These are phyloP conservation scores for Scheffersomyces stipitis DNA, from an alignment of 805 yeast genomes.

Conservation along the genomic window DNA sequence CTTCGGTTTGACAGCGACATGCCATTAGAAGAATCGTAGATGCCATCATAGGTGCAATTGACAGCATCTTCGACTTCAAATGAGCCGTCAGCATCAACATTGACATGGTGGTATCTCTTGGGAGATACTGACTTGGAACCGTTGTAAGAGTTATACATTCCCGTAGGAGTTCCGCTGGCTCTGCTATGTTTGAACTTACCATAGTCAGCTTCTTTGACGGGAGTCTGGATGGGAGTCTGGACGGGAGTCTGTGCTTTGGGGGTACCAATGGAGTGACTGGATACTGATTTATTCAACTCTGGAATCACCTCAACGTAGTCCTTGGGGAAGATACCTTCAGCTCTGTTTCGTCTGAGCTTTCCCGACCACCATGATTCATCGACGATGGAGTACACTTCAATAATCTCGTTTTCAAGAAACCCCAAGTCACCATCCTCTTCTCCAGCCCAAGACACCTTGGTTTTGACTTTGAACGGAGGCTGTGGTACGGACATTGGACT, in stretches of 20 bases:
- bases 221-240: constrained; percentile 10
- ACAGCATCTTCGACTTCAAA: constrained; percentile 16
- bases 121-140: constrained; percentile 7
- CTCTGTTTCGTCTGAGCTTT: constrained; percentile 69
- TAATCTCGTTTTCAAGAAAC: constrained; percentile 88
- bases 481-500: constrained; percentile 32
- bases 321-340: constrained; percentile 83
- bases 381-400: constrained; percentile 75
- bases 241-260: constrained; percentile 13
- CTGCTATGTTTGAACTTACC: constrained; percentile 3
- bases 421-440: constrained; percentile 88
- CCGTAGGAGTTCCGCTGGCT: constrained; percentile 8
- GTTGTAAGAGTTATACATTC: background rate
- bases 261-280: constrained; percentile 16
- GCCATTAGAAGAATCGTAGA: constrained; percentile 18
- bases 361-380: constrained; percentile 97
- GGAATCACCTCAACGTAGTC: constrained; percentile 71
- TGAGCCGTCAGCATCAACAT: constrained; percentile 13
- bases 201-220: constrained; percentile 9
- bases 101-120: constrained; percentile 5
- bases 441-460: constrained; percentile 93
- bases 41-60: constrained; percentile 22
- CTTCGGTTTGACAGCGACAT: constrained; percentile 5
- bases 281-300: constrained; percentile 14
- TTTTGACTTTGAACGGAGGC: constrained; percentile 73